Evolutionary conservation across 345 rosid genomes (phyloP), one percentile per base, ranked within the genome.

Genomic region (Cochlearia excelsa): DNA sequence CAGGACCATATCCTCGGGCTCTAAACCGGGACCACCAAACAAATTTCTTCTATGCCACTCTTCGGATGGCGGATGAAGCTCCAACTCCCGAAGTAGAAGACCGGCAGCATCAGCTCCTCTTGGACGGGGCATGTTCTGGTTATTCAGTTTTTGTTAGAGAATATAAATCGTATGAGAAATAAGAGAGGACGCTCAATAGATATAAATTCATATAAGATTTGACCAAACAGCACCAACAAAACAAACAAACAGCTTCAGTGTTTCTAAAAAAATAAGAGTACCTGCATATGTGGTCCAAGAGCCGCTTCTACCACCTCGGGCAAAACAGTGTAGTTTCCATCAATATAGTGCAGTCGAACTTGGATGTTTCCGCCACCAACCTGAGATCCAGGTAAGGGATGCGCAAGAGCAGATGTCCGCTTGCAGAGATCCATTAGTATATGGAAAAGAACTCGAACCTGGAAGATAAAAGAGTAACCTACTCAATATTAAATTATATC

Each of bases 61-160:
- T 71, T 94, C 99, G n/a, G 97, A 84, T 42, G 97, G 96, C 3
- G 99, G 99, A 65, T 94, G 96, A 47, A 94, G 91, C 77, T 94
- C 99, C 67, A 90, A 81, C 67, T 90, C 97, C 37, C 97, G 87
- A 41, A 94, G 92, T 63, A 94, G 76, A 65, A 94, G 79, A 50
- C 97, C 99, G 61, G 99, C 99, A 48, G 96, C 97, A 83, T 94
- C 99, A 30, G 96, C 97, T 72, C 97, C 99, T 77, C 97, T 84
- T 50, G 97, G 99, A 57, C 96, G 82, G 57, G 99, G 99, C 99
- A 94, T 94, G 74, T 85, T 90, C 99, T 94, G 79, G 51, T 27
- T 29, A 59, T 67, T 66, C 54, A 68, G 52, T 48, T 66, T 59
- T 74, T 61, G n/a, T n/a, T 8, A 46, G 2, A 7, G 16, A 41